Conservation (phyloP, 2,329 filamentous ascomycete genomes). For the Alternaria hordeiaustralica region DNA sequence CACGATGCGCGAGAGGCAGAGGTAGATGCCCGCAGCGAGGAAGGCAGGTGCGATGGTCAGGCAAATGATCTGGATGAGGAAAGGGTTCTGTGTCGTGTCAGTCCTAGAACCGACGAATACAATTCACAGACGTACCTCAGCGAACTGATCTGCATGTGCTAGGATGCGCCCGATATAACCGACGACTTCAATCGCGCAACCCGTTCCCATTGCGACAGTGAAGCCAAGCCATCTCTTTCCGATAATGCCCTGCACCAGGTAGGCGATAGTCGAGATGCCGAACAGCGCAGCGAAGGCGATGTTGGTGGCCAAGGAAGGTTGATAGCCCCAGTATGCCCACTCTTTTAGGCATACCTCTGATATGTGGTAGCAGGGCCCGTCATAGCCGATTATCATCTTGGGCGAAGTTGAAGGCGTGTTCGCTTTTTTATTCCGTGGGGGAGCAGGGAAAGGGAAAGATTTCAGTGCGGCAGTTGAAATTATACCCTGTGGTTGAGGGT, state of each 20-base stretch:
- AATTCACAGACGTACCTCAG: conserved; percentile 31
- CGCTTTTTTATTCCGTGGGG: neutral
- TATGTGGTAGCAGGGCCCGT: conserved; percentile 40
- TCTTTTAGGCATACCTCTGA: conserved; percentile 49
- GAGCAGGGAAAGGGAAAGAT: neutral
- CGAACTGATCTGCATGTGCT: conserved; percentile 65
- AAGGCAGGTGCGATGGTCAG: conserved; percentile 63
- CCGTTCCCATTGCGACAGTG: conserved; percentile 60
- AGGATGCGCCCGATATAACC: conserved; percentile 69
- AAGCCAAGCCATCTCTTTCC: conserved; percentile 52
- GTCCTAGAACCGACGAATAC: neutral
- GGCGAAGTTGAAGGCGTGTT: neutral
- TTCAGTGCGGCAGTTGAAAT: neutral
- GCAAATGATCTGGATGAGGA: conserved; percentile 71
- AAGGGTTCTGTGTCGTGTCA: conserved; percentile 54
- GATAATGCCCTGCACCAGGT: conserved; percentile 46
- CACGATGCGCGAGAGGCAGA: conserved; percentile 60
- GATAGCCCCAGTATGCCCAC: conserved; percentile 53
- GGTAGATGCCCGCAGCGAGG: conserved; percentile 69
- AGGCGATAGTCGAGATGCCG: conserved; percentile 48
- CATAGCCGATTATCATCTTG: conserved; percentile 4
- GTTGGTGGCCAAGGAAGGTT: conserved; percentile 52
- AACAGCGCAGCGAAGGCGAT: conserved; percentile 53
- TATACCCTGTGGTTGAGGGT: neutral
- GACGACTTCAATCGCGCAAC: conserved; percentile 64